Base-by-base conservation (phyloP, 768 basidiomycete genomes). In the Hericium erinaceus region DNA sequence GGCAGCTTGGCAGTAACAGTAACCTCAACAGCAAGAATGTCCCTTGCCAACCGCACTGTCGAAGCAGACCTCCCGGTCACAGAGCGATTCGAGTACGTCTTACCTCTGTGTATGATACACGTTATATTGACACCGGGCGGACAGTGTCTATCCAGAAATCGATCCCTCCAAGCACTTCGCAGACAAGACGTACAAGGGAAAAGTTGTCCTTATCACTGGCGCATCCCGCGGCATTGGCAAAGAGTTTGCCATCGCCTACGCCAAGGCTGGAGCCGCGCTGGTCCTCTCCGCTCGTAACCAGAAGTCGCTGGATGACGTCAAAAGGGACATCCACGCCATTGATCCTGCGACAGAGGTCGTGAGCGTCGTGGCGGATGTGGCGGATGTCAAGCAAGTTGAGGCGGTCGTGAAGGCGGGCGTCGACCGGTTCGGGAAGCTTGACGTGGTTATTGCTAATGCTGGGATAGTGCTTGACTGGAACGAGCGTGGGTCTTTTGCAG, bases 131-230 rank as follows among this genome's bases (percentile, higher is more conserved):
- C 33, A 10, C 9, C 33, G 33, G 6, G 11, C 16, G 6, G 44
- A n/a, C 20, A 39, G 60, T 18, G 28, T 61, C 39, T 61, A 61
- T 28, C 51, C 51, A 5, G 39, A 39, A 1, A 56, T 59, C 9
- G 54, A 61, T 44, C 57, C 3, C 24, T 22, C 44, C 15, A 39
- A 5, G 5, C 57, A 58, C 13, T 61, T 50, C 24, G 54, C 54
- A 2, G 54, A 38, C 7, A 53, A 56, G 39, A 50, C 58, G 15
- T 59, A 50, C 22, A 52, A 55, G 54, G 55, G 55, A 6, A 61
- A 61, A 41, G 59, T 61, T 1, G 65, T 64, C 9, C 28, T 66
- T 28, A 59, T 67, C 57, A 67, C 65, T 7, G 66, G 66, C 24
- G 58, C 60, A 3, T 59, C 56, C 10, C 60, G 59, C 16, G 66